Conservation (phyloP, 768 basidiomycete species). For the Thelephora aurantiotincta region DNA sequence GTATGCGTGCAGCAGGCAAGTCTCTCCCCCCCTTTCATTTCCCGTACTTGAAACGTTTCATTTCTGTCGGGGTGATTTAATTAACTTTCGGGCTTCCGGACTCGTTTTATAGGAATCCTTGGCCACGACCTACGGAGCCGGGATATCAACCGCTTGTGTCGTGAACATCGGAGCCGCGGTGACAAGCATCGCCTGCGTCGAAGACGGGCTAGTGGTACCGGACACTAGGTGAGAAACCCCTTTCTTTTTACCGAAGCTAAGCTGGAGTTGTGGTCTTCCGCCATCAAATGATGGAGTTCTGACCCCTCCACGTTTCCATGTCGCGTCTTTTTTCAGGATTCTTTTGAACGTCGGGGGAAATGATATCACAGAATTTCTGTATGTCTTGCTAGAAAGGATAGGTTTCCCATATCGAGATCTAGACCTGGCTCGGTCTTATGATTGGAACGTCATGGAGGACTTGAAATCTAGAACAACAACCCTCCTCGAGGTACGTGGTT, state of each 20-base stretch:
- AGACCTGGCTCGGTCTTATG: conserved; percentile 62
- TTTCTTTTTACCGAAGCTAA: background rate
- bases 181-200: conserved; percentile 84
- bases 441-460: conserved; percentile 88
- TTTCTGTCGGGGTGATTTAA: background rate
- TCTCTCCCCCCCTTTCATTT: background rate
- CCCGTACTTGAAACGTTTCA: background rate
- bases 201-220: conserved; percentile 77
- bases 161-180: conserved; percentile 84
- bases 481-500: conserved; percentile 59
- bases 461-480: conserved; percentile 78
- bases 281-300: background rate
- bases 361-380: conserved; percentile 85
- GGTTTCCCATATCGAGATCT: conserved; percentile 82
- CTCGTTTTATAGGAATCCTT: conserved; percentile 57
- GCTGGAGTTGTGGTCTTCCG: background rate
- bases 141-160: conserved; percentile 88
- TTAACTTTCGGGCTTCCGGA: conserved; percentile 1
- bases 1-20: conserved; percentile 81
- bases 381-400: conserved; percentile 64
- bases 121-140: conserved; percentile 89
- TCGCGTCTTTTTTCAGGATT: conserved; percentile 31
- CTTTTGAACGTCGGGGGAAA: conserved; percentile 82
- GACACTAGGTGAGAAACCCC: conserved; percentile 60
- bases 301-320: background rate